phyloP scores from a whole-genome alignment of 257 asterid species.

The Lavandula angustifolia region DNA sequence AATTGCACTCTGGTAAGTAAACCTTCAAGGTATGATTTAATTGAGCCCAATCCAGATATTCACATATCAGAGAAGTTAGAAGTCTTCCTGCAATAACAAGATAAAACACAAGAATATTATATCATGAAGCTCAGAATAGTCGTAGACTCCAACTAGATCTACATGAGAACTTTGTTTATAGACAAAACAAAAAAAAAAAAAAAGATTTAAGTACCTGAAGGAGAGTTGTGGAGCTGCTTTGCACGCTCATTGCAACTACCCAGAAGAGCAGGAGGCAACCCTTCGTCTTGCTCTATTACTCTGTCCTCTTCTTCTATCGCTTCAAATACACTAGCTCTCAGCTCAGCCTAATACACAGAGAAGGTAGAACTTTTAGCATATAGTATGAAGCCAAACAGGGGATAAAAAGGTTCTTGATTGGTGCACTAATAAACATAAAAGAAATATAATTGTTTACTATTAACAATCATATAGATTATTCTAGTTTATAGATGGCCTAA shows the following conservation, averaged over 20 bases:
- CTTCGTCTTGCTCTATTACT: conserved; percentile 71
- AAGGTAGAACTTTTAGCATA: conserved; percentile 20
- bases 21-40: conserved; percentile 83
- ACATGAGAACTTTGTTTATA: background rate
- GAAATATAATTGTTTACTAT: background rate
- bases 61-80: conserved; percentile 78
- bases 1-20: conserved; percentile 82
- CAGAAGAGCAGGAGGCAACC: conserved; percentile 85
- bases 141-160: conserved; percentile 5
- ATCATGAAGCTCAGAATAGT: background rate
- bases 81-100: conserved; percentile 69
- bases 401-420: background rate
- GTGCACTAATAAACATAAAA: background rate
- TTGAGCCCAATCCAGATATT: conserved; percentile 95
- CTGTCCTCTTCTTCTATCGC: conserved; percentile 96
- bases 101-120: conserved; percentile 6
- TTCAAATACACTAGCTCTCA: conserved; percentile 95
- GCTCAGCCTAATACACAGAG: conserved; percentile 65
- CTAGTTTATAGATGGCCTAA: background rate
- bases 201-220: conserved; percentile 58
- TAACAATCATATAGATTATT: background rate
- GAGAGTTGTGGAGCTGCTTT: conserved; percentile 85
- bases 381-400: background rate
- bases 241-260: conserved; percentile 98
- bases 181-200: conserved; percentile 11